Percentiles rank a stretch among this genome's conserved stretches.
Evolutionary conservation across 1,284 basidiomycete species (phyloP).

Genomic region (Pseudozyma thailandica): DNA sequence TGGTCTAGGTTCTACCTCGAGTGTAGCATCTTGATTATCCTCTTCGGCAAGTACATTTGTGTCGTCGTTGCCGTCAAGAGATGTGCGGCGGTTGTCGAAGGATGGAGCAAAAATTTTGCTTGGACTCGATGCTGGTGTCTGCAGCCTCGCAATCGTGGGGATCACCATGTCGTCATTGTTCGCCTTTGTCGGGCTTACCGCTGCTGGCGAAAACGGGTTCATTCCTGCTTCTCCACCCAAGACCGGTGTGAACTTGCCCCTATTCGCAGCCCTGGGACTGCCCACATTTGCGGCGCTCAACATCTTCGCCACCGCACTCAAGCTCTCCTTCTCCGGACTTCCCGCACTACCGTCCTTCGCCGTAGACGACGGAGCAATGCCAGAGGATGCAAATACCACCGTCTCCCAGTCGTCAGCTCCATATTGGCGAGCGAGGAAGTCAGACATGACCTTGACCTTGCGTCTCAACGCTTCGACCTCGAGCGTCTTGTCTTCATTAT

Average conservation of each 20-base stretch:
- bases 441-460: constrained; percentile 52
- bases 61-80: neutral
- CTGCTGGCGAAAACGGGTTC: constrained; percentile 27
- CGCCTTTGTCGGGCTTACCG: constrained; percentile 35
- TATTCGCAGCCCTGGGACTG: constrained; percentile 28
- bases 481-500: constrained; percentile 62
- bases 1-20: neutral
- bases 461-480: constrained; percentile 53
- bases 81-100: constrained; percentile 5
- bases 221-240: constrained; percentile 18
- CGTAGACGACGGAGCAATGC: neutral
- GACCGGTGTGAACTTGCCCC: constrained; percentile 15
- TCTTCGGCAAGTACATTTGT: neutral
- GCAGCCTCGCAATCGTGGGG: constrained; percentile 39
- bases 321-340: constrained; percentile 38
- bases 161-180: constrained; percentile 51
- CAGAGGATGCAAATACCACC: constrained; percentile 39
- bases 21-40: neutral
- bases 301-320: constrained; percentile 37
- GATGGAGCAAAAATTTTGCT: constrained; percentile 28
- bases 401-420: constrained; percentile 55
- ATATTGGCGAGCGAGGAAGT: constrained; percentile 49
- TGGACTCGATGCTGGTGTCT: constrained; percentile 33
- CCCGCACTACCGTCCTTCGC: constrained; percentile 3
- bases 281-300: constrained; percentile 17